These are phyloP conservation scores for Saraca asoca DNA, from an alignment of 331 rosid species.

Conservation along the genomic window DNA sequence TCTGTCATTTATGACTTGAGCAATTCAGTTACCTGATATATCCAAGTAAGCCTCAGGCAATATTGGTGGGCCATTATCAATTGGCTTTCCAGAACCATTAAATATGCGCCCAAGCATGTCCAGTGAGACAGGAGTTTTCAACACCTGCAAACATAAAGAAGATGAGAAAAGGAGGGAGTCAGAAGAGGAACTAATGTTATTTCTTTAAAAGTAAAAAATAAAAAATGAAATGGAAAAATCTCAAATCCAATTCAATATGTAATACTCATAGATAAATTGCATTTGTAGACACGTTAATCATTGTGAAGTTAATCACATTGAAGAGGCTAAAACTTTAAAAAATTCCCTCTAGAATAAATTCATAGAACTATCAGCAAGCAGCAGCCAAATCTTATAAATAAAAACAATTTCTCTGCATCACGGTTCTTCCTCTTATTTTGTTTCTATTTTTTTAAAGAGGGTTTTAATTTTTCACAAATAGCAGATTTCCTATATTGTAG, in stretches of 20 bases:
- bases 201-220: slow-evolving; percentile 21
- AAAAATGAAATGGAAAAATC: slow-evolving; percentile 1
- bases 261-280: slow-evolving; percentile 9
- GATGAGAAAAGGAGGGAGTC: slow-evolving; percentile 28
- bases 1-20: slow-evolving; percentile 3
- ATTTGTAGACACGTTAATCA: not conserved
- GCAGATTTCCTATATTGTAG: too few species aligned
- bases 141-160: slow-evolving; percentile 57
- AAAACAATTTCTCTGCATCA: not conserved
- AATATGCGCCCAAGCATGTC: slow-evolving; percentile 99
- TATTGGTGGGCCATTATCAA: slow-evolving; percentile 97
- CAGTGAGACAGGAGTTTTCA: slow-evolving; percentile 97
- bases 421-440: too few species aligned
- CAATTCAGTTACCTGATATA: slow-evolving; percentile 69
- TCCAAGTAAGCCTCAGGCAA: slow-evolving; percentile 99
- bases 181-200: slow-evolving; percentile 12
- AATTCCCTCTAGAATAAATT: slow-evolving; percentile 21
- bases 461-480: too few species aligned
- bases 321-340: too few species aligned
- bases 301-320: slow-evolving; percentile 1
- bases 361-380: slow-evolving; percentile 9
- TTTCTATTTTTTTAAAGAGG: too few species aligned
- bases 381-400: slow-evolving; percentile 2
- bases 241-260: slow-evolving; percentile 21
- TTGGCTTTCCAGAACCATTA: slow-evolving; percentile 99